Evolutionary conservation across 2,329 filamentous ascomycete species (phyloP).

Genomic region (Trichoderma harzianum): DNA sequence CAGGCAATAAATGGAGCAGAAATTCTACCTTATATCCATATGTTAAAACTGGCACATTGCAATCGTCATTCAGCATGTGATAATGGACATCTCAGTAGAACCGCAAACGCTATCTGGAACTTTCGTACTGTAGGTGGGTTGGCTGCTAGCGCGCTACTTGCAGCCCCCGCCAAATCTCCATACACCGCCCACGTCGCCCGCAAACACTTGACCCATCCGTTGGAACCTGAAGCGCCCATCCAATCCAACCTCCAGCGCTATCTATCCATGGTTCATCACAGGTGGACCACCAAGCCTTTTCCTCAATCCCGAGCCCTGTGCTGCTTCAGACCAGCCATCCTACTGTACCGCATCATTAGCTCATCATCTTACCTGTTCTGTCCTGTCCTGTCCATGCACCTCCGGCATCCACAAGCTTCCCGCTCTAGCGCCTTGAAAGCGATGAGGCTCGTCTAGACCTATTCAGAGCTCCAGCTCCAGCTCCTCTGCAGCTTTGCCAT

Average conservation of each 20-base stretch:
- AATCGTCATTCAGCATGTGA: background rate
- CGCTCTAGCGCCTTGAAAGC: slow-evolving; percentile 2
- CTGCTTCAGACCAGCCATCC: background rate
- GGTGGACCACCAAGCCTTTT: background rate
- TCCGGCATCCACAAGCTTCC: background rate
- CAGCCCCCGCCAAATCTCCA: background rate
- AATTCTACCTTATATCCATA: too few relatives aligned
- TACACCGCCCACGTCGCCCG: background rate
- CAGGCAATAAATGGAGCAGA: background rate
- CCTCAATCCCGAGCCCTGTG: background rate
- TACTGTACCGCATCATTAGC: background rate
- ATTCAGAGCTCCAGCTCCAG: background rate
- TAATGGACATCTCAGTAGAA: background rate
- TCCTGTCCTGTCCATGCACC: background rate
- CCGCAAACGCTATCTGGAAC: background rate
- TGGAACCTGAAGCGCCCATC: background rate
- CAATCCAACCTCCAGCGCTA: background rate
- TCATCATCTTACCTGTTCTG: background rate
- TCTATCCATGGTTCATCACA: background rate
- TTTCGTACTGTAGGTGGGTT: background rate
- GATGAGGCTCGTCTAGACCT: slow-evolving; percentile 5
- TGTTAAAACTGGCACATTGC: too few relatives aligned
- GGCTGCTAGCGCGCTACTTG: background rate
- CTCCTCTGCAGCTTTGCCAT: background rate
- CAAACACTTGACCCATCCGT: background rate